Base-by-base conservation (phyloP, 345 rosid species). In the Gossypium mustelinum region DNA sequence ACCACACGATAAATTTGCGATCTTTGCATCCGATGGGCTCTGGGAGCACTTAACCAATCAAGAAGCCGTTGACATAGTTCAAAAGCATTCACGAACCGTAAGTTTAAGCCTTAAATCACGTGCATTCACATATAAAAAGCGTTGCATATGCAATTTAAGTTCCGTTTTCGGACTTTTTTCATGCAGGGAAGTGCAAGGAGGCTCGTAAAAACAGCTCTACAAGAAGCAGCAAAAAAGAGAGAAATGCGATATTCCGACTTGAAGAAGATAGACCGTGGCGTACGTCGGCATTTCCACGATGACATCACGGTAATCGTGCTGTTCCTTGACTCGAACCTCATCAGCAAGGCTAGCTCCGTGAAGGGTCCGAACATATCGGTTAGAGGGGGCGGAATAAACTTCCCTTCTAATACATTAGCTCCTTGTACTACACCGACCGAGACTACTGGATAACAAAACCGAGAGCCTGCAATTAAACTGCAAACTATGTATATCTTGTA, bases 171-270 rank as follows among this genome's bases (percentile, higher is more conserved):
- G 27, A 64, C 65, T 5, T 1, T 57, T 16, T 17, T 27, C 18
- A 47, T 83, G 79, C 92, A 94, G 98, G 97, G 98, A 55, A 82
- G 85, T 61, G 95, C 97, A 41, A 89, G 82, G 79, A 77, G 92
- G 85, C 86, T 94, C 68, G 92, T 92, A 78, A 91, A 92, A 86
- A 84, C 84, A 14, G 98, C 97, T 45, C 82, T 92, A 9, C 92
- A 87, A 77, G 92, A 86, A 85, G 98, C 97, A 2, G 97, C 98
- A 0, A 92, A 88, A 84, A 94, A 94, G 86, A 79, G 98, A 78
- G 97, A 92, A 80, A 91, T 94, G 97, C 86, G 98, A 61, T 90
- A 90, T 85, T 90, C 98, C 0, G 98, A 94, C 87, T 79, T 94
- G 83, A 94, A 94, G 81, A 90, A 88, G 92, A 94, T 94, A 1